Evolutionary conservation across 2,329 filamentous ascomycete genomes (phyloP).

Genomic region (Mycosphaerelloides madeirae): DNA sequence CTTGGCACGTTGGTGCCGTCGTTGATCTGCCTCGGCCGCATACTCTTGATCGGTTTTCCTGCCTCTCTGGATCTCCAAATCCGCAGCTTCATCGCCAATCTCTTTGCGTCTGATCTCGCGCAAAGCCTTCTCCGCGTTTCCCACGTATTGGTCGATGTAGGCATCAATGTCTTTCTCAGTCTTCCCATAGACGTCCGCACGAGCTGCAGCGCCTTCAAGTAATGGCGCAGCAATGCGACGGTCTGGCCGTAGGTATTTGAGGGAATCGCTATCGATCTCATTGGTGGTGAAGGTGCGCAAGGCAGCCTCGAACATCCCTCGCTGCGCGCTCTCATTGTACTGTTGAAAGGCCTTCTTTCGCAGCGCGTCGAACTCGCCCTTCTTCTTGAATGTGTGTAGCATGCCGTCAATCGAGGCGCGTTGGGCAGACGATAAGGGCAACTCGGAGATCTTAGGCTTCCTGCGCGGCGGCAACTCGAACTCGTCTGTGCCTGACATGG

Average conservation of each 20-base stretch:
- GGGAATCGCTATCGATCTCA: slow-evolving; percentile 69
- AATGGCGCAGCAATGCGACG: slow-evolving; percentile 68
- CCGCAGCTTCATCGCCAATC: slow-evolving; percentile 64
- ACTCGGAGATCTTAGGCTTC: slow-evolving; percentile 68
- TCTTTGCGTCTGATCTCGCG: slow-evolving; percentile 63
- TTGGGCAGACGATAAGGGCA: slow-evolving; percentile 69
- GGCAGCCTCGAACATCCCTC: slow-evolving; percentile 32
- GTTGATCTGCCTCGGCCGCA: slow-evolving; percentile 59
- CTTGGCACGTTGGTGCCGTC: slow-evolving; percentile 57
- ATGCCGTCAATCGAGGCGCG: slow-evolving; percentile 68
- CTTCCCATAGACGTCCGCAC: slow-evolving; percentile 69
- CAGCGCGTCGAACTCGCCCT: slow-evolving; percentile 73
- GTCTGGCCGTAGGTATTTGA: slow-evolving; percentile 65
- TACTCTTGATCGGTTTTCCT: slow-evolving; percentile 72
- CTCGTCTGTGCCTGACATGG: slow-evolving; percentile 20
- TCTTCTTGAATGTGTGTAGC: slow-evolving; percentile 80
- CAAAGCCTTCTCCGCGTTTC: slow-evolving; percentile 64
- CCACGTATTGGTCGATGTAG: slow-evolving; percentile 60
- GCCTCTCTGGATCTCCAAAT: slow-evolving; percentile 60
- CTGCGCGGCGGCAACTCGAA: slow-evolving; percentile 38
- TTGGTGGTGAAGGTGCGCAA: slow-evolving; percentile 56
- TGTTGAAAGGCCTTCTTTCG: slow-evolving; percentile 73
- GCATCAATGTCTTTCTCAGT: slow-evolving; percentile 63
- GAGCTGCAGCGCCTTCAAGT: slow-evolving; percentile 72
- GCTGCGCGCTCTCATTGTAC: slow-evolving; percentile 54